These are phyloP conservation scores for Digitaria exilis DNA, from an alignment of 202 grass and related monocot species.

Conservation along the genomic window DNA sequence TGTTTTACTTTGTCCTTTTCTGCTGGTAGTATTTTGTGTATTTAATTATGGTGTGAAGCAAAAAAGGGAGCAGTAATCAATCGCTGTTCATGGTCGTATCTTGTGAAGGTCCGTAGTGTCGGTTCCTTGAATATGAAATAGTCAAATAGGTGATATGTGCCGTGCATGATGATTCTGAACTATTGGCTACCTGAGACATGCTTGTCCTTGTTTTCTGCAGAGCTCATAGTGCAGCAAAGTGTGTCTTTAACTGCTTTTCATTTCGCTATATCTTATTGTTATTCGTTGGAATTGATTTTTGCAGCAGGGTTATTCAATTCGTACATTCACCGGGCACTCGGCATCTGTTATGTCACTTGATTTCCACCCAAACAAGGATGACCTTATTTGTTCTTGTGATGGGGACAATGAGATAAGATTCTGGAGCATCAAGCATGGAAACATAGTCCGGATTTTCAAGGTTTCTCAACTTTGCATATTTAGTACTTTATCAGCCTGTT, in stretches of 20 bases:
- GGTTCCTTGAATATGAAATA: constrained; percentile 14
- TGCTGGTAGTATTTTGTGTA: not conserved
- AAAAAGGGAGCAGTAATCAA: not conserved
- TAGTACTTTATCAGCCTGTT: not conserved
- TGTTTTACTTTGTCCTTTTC: constrained; percentile 1
- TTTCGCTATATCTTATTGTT: not conserved
- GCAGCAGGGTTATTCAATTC: constrained; percentile 58
- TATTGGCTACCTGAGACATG: too few species aligned
- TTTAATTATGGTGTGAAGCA: constrained; percentile 34
- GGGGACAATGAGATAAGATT: constrained; percentile 67
- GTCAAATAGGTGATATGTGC: not conserved
- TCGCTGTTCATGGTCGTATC: not conserved
- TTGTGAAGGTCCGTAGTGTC: not conserved
- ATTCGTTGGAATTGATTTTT: constrained; percentile 21
- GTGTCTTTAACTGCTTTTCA: not conserved
- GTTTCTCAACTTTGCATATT: constrained; percentile 30
- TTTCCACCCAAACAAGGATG: constrained; percentile 85
- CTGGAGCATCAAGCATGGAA: constrained; percentile 69
- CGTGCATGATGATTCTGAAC: too few species aligned
- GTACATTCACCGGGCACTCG: constrained; percentile 66
- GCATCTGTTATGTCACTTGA: constrained; percentile 75
- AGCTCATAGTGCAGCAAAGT: constrained; percentile 19
- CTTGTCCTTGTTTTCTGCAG: too few species aligned
- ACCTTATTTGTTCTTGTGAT: constrained; percentile 78
- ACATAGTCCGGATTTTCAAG: constrained; percentile 53